Evolutionary conservation across 345 rosid genomes (phyloP), one percentile per base, ranked within the genome.

Genomic region (Aethionema arabicum): DNA sequence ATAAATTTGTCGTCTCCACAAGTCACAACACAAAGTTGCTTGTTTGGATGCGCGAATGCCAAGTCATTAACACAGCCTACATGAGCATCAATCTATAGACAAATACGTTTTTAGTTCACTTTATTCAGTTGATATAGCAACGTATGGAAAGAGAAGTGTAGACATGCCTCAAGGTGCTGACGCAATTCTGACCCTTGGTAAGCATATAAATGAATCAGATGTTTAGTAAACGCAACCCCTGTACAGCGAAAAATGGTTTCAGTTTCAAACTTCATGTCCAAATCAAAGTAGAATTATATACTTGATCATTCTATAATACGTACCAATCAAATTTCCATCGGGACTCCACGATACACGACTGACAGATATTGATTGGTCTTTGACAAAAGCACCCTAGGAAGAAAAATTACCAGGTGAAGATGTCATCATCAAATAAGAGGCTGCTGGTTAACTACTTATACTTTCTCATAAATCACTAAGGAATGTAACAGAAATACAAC

Each of bases 151-250:
- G 11, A 15, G 49, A 57, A 8, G 40, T 54, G 14, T 27, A 36
- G 32, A 45, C 71, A 53, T 56, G 70, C 95, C 95, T 83, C 91
- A 13, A 77, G 73, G 35, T 77, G 91, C 69, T 82, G 91, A 11
- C 79, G 79, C 21, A 88, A 72, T 77, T 76, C 82, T 12, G 90
- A 62, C 61, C 81, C 86, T 65, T 44, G 47, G 73, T 77, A 82
- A 15, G 81, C 59, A 73, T 83, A 88, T 70, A 88, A 69, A 65
- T 88, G 96, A 68, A 83, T 69, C 67, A 88, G 71, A 62, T 85
- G 86, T 76, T 82, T 85, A 36, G 74, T 78, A 77, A 83, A 88
- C 29, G 96, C 87, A 77, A 65, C 82, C 40, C 96, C 96, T 88
- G 80, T 61, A 44, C 16, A 57, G 1, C 27, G 12, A 53, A 56